Conservation (phyloP, 352 stramenopile species). For the Globisporangium megalacanthum region DNA sequence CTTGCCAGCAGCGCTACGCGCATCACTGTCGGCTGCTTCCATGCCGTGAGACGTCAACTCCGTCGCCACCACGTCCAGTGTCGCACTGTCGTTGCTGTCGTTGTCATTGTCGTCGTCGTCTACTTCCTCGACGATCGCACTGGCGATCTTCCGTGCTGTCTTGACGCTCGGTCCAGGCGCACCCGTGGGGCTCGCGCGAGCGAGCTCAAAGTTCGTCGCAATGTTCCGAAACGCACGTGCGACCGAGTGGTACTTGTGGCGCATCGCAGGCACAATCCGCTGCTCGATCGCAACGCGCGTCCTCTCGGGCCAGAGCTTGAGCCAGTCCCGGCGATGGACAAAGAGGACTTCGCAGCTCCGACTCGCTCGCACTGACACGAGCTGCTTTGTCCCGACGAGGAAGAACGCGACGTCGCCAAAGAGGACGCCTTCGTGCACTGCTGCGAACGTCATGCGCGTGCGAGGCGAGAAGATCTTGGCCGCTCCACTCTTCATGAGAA, state of each 20-base stretch:
- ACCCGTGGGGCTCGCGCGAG: background rate
- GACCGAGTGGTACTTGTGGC: conserved; percentile 15
- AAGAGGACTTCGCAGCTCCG: conserved; percentile 17
- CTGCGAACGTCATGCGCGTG: conserved; percentile 15
- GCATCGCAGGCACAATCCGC: conserved; percentile 17
- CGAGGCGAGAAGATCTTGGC: conserved; percentile 15
- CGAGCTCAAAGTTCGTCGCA: conserved; percentile 24
- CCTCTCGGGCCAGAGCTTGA: conserved; percentile 11
- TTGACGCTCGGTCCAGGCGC: background rate
- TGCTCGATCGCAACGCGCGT: conserved; percentile 17
- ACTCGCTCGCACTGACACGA: conserved; percentile 14
- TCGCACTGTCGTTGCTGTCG: background rate
- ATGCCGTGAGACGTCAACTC: background rate
- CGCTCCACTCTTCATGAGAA: conserved; percentile 16
- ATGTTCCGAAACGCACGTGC: conserved; percentile 20
- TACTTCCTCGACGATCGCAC: background rate
- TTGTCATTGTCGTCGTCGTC: background rate
- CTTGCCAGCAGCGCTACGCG: background rate
- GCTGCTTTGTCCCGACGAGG: conserved; percentile 11
- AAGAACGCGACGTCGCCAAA: conserved; percentile 25
- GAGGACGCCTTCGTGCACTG: conserved; percentile 15
- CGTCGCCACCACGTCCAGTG: background rate
- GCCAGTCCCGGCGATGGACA: conserved; percentile 14
- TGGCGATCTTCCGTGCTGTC: background rate
- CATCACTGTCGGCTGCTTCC: too few species aligned